Evolutionary conservation across 2,329 filamentous ascomycete species (phyloP).

Genomic region (Colletotrichum lindemuthianum): DNA sequence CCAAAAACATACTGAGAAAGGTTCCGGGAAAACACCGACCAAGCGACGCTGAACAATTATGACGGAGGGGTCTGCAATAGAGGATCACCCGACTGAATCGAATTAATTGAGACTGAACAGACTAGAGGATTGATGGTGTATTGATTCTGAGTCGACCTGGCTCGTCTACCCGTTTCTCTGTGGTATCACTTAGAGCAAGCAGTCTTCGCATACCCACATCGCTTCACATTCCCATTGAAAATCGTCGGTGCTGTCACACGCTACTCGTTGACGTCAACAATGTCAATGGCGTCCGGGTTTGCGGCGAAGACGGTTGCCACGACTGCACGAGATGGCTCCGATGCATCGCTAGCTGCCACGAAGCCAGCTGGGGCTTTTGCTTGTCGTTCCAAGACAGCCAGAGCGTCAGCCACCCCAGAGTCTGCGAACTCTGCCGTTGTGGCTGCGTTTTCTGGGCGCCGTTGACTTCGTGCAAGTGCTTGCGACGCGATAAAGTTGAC

Average conservation of each 20-base stretch:
- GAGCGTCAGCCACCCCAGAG: slow-evolving; percentile 75
- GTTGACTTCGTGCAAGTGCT: slow-evolving; percentile 84
- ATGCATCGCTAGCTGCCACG: slow-evolving; percentile 83
- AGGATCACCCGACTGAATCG: no score
- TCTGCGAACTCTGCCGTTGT: slow-evolving; percentile 44
- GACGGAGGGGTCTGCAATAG: no score
- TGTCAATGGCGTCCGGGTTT: slow-evolving; percentile 88
- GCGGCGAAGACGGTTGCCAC: slow-evolving; percentile 59
- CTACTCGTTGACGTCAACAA: slow-evolving; percentile 77
- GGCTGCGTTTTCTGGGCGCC: slow-evolving; percentile 58
- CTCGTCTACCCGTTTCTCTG: no score
- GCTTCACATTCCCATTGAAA: not conserved
- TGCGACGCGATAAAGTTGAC: slow-evolving; percentile 99
- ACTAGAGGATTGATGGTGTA: no score
- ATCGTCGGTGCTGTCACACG: slow-evolving; percentile 27
- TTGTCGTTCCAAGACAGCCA: slow-evolving; percentile 89
- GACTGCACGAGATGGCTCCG: slow-evolving; percentile 64
- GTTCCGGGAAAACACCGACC: slow-evolving; percentile 48
- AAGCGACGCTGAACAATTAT: slow-evolving; percentile 7
- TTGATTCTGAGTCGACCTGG: no score
- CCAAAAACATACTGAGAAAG: slow-evolving; percentile 66
- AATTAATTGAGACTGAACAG: no score
- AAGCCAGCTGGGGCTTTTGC: slow-evolving; percentile 91
- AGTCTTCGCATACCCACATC: not conserved
- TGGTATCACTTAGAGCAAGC: not conserved